A percentile compares a stretch with the other conserved stretches of the same genome.
phyloP scores from a whole-genome alignment of 139 green algal species.

The Raphidocelis subcapitata region DNA sequence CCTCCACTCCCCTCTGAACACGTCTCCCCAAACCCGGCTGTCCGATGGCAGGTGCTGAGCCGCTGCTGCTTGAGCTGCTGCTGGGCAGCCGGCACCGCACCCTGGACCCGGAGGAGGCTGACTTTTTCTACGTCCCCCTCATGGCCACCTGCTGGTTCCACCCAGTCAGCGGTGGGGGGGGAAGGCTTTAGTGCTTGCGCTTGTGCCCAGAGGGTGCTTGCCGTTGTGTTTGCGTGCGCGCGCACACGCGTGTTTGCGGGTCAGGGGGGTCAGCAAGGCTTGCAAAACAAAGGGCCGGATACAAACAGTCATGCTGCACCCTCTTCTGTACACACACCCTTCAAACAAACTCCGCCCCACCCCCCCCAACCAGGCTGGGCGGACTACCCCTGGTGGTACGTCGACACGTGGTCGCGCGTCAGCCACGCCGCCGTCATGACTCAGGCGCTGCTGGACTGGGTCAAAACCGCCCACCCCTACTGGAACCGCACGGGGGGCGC shows the following conservation, averaged over 20 bases:
- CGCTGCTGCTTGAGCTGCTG: slow-evolving; percentile 37
- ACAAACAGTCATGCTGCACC: no score
- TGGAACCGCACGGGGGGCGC: slow-evolving; percentile 27
- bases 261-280: no score
- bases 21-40: no score
- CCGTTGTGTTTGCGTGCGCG: no score
- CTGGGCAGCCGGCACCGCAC: slow-evolving; percentile 50
- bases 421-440: slow-evolving; percentile 41
- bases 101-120: slow-evolving; percentile 52
- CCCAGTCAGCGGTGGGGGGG: background rate
- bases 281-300: no score
- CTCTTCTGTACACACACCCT: no score
- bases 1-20: no score
- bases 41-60: no score
- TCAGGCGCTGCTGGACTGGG: slow-evolving; percentile 43
- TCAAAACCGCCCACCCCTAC: slow-evolving; percentile 50
- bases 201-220: no score
- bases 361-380: slow-evolving; percentile 12
- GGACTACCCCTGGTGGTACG: slow-evolving; percentile 21
- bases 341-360: no score
- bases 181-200: no score
- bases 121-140: slow-evolving; percentile 54
- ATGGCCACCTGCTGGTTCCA: background rate
- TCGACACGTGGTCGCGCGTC: slow-evolving; percentile 21
- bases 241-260: no score